Conservation (phyloP, 2,329 filamentous ascomycete species). For the Calonectria pseudoturangicola region DNA sequence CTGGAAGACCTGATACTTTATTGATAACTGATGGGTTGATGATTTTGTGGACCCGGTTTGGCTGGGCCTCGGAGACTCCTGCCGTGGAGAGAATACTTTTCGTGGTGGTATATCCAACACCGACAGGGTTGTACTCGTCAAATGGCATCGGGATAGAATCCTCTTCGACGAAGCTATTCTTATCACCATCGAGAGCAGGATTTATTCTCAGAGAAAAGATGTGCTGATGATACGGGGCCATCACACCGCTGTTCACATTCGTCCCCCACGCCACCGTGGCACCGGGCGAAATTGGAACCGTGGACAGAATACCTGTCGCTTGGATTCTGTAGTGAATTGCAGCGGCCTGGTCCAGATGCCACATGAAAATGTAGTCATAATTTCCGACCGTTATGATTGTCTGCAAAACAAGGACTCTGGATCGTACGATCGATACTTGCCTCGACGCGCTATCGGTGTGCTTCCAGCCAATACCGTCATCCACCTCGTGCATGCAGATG, state of each 20-base stretch:
- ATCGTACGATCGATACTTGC: conserved; percentile 75
- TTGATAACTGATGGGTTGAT: conserved; percentile 39
- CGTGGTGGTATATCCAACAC: conserved; percentile 34
- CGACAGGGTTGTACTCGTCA: conserved; percentile 34
- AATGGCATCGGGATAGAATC: conserved; percentile 32
- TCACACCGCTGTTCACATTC: conserved; percentile 38
- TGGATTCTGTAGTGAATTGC: conserved; percentile 39
- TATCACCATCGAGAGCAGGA: conserved; percentile 40
- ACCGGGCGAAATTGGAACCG: conserved; percentile 28
- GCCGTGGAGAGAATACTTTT: conserved; percentile 18
- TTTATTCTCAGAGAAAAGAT: conserved; percentile 41
- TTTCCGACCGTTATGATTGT: conserved; percentile 81
- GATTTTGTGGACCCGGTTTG: conserved; percentile 38
- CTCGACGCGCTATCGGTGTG: conserved; percentile 80
- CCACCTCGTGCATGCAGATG: conserved; percentile 82
- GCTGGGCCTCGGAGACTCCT: conserved; percentile 29
- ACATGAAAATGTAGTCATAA: conserved; percentile 77
- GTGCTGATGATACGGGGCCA: conserved; percentile 42
- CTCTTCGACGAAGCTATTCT: conserved; percentile 41
- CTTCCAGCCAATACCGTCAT: conserved; percentile 83
- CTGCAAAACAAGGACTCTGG: conserved; percentile 79
- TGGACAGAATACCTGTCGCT: conserved; percentile 42
- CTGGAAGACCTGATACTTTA: conserved; percentile 22
- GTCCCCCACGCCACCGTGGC: conserved; percentile 33
- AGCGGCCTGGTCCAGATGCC: conserved; percentile 38